phyloP scores from a whole-genome alignment of 73 alveolate genomes.

The Paraurostyla sp. region DNA sequence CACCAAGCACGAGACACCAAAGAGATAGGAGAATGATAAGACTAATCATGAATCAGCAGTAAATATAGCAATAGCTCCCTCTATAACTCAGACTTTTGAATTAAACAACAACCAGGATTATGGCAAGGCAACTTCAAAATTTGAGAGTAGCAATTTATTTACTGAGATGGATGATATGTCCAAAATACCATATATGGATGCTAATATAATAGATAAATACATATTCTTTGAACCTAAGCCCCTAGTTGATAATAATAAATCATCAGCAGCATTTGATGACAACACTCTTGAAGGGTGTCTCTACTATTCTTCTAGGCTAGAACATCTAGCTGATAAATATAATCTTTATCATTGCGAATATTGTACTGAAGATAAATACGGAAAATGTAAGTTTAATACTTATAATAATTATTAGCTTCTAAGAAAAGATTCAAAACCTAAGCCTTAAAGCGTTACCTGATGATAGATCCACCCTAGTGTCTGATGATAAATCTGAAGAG shows the following conservation, averaged over 20 bases:
- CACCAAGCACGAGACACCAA: no score
- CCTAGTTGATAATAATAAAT: no score
- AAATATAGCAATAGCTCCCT: no score
- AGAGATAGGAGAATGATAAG: no score
- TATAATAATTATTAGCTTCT: slow-evolving; percentile 6
- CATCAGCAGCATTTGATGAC: slow-evolving; percentile 29
- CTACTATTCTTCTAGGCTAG: slow-evolving; percentile 25
- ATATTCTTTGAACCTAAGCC: slow-evolving; percentile 67
- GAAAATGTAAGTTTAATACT: slow-evolving; percentile 33
- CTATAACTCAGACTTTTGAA: no score
- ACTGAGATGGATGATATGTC: slow-evolving; percentile 3
- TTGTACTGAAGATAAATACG: slow-evolving; percentile 64
- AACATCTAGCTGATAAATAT: slow-evolving; percentile 47
- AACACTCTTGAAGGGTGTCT: slow-evolving; percentile 68
- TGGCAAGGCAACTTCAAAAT: not conserved
- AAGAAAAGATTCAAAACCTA: slow-evolving; percentile 46
- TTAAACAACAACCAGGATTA: no score
- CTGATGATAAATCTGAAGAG: slow-evolving; percentile 70
- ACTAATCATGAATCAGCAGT: no score
- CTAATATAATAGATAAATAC: slow-evolving; percentile 1
- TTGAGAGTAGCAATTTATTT: slow-evolving; percentile 22
- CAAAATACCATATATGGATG: slow-evolving; percentile 7
- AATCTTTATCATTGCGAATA: slow-evolving; percentile 72
- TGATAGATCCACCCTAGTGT: slow-evolving; percentile 58
- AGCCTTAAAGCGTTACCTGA: slow-evolving; percentile 56